Evolutionary conservation across 129 eudicot species (phyloP).

Genomic region (Heracleum sosnowskyi): DNA sequence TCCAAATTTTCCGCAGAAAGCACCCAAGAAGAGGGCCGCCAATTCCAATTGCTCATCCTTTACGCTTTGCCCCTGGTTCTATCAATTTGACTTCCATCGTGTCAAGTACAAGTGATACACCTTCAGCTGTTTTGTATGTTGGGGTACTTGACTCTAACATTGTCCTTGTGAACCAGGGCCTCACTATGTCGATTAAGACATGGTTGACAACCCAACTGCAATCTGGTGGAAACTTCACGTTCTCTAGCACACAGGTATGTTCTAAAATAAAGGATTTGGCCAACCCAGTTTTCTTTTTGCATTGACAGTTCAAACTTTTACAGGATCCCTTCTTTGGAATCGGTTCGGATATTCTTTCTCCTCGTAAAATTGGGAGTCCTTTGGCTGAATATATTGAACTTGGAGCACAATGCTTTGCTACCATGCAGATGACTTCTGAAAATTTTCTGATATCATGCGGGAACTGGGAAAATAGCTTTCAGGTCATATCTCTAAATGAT

Average conservation of each 20-base stretch:
- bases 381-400: slow-evolving; percentile 75
- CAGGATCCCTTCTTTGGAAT: slow-evolving; percentile 89
- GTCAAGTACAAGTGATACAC: slow-evolving; percentile 35
- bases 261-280: background rate
- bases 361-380: slow-evolving; percentile 92
- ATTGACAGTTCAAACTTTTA: slow-evolving; percentile 13
- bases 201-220: slow-evolving; percentile 98
- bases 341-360: slow-evolving; percentile 79
- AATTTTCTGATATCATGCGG: slow-evolving; percentile 87
- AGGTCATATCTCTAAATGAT: slow-evolving; percentile 68
- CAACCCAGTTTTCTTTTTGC: background rate
- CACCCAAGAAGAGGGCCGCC: slow-evolving; percentile 99
- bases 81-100: slow-evolving; percentile 73
- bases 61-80: slow-evolving; percentile 86
- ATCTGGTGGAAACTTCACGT: slow-evolving; percentile 97
- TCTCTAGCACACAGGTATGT: slow-evolving; percentile 87
- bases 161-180: slow-evolving; percentile 69
- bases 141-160: slow-evolving; percentile 58
- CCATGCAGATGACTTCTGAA: slow-evolving; percentile 72
- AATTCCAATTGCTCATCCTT: slow-evolving; percentile 94
- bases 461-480: slow-evolving; percentile 95
- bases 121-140: slow-evolving; percentile 67
- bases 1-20: slow-evolving; percentile 81
- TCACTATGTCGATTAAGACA: slow-evolving; percentile 66
- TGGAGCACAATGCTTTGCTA: slow-evolving; percentile 92